These are phyloP conservation scores for Eleusine indica DNA, from an alignment of 176 grass and related monocot genomes.

Conservation along the genomic window DNA sequence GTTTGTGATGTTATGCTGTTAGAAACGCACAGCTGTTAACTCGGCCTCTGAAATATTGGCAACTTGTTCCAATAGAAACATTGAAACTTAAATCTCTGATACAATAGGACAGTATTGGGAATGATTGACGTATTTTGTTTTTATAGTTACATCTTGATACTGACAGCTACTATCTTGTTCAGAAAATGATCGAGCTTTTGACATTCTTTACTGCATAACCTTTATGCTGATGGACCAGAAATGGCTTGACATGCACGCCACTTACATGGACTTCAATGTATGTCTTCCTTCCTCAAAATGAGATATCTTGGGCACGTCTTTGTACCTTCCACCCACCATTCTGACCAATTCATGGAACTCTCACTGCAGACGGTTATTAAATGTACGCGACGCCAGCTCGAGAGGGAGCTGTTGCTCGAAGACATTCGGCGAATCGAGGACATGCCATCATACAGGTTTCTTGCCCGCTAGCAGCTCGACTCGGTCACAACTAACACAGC, in stretches of 20 bases:
- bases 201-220: slow-evolving; percentile 91
- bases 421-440: slow-evolving; percentile 82
- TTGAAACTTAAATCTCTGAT: background rate
- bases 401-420: slow-evolving; percentile 78
- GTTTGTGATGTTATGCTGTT: background rate
- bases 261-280: slow-evolving; percentile 98
- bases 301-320: background rate
- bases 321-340: background rate
- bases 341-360: slow-evolving; percentile 29
- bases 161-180: slow-evolving; percentile 39
- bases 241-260: slow-evolving; percentile 92
- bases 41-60: background rate
- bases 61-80: background rate
- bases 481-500: slow-evolving; percentile 26
- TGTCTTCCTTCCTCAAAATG: slow-evolving; percentile 33
- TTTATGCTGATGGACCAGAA: slow-evolving; percentile 96
- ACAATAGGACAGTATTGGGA: background rate
- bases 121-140: background rate
- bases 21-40: background rate
- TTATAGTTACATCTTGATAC: background rate
- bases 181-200: slow-evolving; percentile 92
- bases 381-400: slow-evolving; percentile 72
- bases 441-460: slow-evolving; percentile 80
- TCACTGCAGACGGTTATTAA: slow-evolving; percentile 74
- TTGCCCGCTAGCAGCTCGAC: slow-evolving; percentile 52